Evolutionary conservation across 1,139 yeast genomes (phyloP).

Genomic region (Insectozyma bohioensis): DNA sequence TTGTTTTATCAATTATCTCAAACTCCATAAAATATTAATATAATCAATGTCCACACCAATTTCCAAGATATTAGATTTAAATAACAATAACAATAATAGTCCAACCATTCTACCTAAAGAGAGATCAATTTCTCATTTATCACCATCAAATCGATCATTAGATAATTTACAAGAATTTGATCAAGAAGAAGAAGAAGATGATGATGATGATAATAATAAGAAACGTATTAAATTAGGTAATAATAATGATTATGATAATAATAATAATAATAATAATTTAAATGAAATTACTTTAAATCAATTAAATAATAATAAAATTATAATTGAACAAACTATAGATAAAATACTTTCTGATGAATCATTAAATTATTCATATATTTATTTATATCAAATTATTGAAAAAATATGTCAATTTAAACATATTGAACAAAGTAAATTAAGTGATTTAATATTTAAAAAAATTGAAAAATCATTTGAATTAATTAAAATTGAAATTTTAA

Average conservation of each 20-base stretch:
- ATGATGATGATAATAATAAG: not conserved
- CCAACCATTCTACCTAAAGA: not conserved
- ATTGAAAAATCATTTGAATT: conserved; percentile 14
- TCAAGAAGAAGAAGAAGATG: too few relatives aligned
- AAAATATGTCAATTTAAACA: conserved; percentile 34
- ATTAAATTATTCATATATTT: conserved; percentile 24
- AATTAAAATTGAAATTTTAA: not conserved
- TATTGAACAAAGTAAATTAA: conserved; percentile 31
- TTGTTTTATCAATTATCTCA: too few relatives aligned
- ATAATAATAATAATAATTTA: not conserved
- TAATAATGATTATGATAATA: too few relatives aligned
- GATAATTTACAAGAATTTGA: not conserved
- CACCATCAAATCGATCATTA: too few relatives aligned
- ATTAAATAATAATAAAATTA: conserved; percentile 1
- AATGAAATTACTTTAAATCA: not conserved
- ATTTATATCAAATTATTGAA: conserved; percentile 31
- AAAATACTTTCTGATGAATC: conserved; percentile 20
- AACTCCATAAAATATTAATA: too few relatives aligned
- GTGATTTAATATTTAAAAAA: conserved; percentile 20
- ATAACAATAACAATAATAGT: not conserved
- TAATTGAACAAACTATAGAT: conserved; percentile 15
- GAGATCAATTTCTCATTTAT: conserved; percentile 5
- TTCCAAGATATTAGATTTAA: conserved; percentile 5
- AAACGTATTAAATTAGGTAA: conserved; percentile 1
- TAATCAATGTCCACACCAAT: conserved; percentile 6